Percentiles rank a stretch among this genome's conserved stretches.
phyloP scores from a whole-genome alignment of 352 stramenopile genomes.

The Phytophthora chlamydospora region DNA sequence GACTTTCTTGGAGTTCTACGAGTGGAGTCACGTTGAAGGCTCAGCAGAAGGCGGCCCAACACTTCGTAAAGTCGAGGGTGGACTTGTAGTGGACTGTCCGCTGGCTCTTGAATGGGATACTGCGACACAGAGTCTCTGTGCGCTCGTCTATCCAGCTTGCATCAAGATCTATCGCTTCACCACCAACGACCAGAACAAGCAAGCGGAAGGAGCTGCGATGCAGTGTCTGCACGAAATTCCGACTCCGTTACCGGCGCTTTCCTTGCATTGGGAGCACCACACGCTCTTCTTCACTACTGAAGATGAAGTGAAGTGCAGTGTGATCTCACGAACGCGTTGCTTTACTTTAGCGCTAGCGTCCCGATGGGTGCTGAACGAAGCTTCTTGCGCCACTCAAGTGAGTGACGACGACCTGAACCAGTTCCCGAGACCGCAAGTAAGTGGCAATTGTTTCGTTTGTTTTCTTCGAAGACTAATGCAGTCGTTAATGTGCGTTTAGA shows the following conservation, averaged over 20 bases:
- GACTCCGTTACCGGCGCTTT: slow-evolving; percentile 41
- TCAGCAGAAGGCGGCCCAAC: slow-evolving; percentile 18
- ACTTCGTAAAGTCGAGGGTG: slow-evolving; percentile 26
- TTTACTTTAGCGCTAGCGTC: slow-evolving; percentile 74
- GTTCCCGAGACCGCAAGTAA: slow-evolving; percentile 58
- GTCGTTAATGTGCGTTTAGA: slow-evolving; percentile 24
- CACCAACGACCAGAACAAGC: slow-evolving; percentile 10
- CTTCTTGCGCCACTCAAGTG: slow-evolving; percentile 34
- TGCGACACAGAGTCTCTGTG: slow-evolving; percentile 51
- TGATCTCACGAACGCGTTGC: slow-evolving; percentile 62
- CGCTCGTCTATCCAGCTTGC: slow-evolving; percentile 55
- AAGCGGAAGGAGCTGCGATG: slow-evolving; percentile 26
- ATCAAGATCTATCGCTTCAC: slow-evolving; percentile 60
- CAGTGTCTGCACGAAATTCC: slow-evolving; percentile 66
- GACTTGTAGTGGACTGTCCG: slow-evolving; percentile 54
- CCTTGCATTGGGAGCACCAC: slow-evolving; percentile 70
- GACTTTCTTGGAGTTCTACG: slow-evolving; percentile 77
- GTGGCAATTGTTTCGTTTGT: not conserved
- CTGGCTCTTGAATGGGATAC: slow-evolving; percentile 70
- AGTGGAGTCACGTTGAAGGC: slow-evolving; percentile 46
- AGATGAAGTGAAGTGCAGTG: slow-evolving; percentile 66
- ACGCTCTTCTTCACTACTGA: slow-evolving; percentile 71
- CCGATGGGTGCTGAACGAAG: slow-evolving; percentile 37
- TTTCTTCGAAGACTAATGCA: not conserved
- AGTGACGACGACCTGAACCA: slow-evolving; percentile 40